Base-by-base conservation (phyloP, 2,329 filamentous ascomycete genomes). In the Fusarium stilboides region DNA sequence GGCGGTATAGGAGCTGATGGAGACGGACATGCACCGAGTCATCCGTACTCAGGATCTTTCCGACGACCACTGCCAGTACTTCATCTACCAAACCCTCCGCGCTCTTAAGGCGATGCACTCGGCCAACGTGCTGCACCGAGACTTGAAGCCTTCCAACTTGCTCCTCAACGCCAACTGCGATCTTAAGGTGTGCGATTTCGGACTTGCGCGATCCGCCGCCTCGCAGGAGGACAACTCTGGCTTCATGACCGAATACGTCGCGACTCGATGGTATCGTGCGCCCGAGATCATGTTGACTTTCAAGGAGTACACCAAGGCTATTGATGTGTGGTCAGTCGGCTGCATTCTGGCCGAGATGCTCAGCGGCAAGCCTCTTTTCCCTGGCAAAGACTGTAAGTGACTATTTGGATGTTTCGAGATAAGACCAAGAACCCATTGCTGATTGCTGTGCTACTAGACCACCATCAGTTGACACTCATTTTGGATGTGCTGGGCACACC, bases 201-300 rank as follows among this genome's bases (percentile, higher is more conserved):
- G 96, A 78, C 89, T 99, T 59, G 96, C 96, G 49, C 91, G 94
- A 77, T 98, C 95, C 12, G 96, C 96, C 14, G 96, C 96, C 10
- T 98, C 95, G 12, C 97, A 97, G 73, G 96, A 99, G 78, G 96
- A 99, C 81, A 99, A 99, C 83, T 98, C 95, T n/a, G 96, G 96
- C 22, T 99, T 99, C 88, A 99, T 99, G 96, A 99, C 96, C 17
- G 96, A 99, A 97, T 99, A 99, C 80, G 96, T 99, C 59, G 96
- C 96, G 52, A 99, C 96, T 46, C 91, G 96, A 77, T 99, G 96
- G 96, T 99, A 99, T 83, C 94, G 96, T 81, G 96, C 96, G 8
- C 96, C 96, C 5, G 96, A 99, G 80, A 99, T 99, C 81, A 99
- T 99, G 96, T 91, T 99, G 84, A 99, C 96, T 14, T 99, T 98